Evolutionary conservation across 2,329 filamentous ascomycete genomes (phyloP).

Genomic region (Nemania sp.): DNA sequence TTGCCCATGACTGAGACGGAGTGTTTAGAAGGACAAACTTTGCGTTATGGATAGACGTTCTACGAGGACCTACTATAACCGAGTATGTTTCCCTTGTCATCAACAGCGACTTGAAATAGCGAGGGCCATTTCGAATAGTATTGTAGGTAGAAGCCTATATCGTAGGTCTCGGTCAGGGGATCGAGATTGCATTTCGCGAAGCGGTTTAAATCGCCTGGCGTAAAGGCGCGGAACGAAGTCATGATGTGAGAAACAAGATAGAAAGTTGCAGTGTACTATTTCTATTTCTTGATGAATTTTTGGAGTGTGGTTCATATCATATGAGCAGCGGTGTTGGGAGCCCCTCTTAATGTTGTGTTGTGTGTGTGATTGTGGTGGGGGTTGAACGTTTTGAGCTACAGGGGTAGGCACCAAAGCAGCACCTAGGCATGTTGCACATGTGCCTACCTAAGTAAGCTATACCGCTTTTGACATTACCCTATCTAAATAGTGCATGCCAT

Average conservation of each 20-base stretch:
- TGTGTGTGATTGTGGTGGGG: neutral
- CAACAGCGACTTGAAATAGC: conserved; percentile 92
- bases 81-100: conserved; percentile 86
- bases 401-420: neutral
- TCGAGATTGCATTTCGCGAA: conserved; percentile 97
- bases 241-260: conserved; percentile 59
- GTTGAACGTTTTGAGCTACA: neutral
- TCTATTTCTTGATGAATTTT: neutral
- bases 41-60: neutral
- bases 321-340: neutral
- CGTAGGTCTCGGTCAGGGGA: conserved; percentile 97
- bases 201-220: conserved; percentile 83
- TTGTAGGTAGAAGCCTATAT: conserved; percentile 93
- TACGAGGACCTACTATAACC: conserved; percentile 80
- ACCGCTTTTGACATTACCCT: too few relatives aligned
- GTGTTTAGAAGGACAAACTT: conserved; percentile 44
- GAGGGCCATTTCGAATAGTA: conserved; percentile 97
- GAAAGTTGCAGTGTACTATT: neutral
- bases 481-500: too few relatives aligned
- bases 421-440: neutral
- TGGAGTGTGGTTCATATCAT: neutral
- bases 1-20: conserved; percentile 87
- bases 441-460: too few relatives aligned
- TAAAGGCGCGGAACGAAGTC: conserved; percentile 88
- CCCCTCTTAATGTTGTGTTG: conserved; percentile 1